These are phyloP conservation scores for Cercospora sp. DNA, from an alignment of 2,329 filamentous ascomycete genomes.

Conservation along the genomic window DNA sequence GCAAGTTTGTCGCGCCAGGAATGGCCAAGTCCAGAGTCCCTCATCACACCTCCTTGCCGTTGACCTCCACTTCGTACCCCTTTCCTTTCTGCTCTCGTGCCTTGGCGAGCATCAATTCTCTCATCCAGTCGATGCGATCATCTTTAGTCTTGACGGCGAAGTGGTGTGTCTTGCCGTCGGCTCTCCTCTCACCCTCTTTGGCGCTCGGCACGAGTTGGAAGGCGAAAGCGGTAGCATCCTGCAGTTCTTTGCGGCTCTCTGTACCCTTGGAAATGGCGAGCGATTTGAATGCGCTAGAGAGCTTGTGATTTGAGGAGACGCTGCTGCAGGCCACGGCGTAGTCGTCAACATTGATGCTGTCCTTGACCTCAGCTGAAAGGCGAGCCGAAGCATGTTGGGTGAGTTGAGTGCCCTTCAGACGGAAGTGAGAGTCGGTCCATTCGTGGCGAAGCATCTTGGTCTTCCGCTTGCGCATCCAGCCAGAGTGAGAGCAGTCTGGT, in stretches of 20 bases:
- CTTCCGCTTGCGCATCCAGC: slow-evolving; percentile 94
- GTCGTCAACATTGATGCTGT: slow-evolving; percentile 84
- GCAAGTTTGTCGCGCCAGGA: not conserved
- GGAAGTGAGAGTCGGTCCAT: slow-evolving; percentile 91
- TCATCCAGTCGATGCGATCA: slow-evolving; percentile 96
- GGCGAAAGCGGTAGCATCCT: slow-evolving; percentile 60
- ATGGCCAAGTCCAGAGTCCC: not conserved
- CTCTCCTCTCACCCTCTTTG: slow-evolving; percentile 41
- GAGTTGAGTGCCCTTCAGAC: slow-evolving; percentile 62
- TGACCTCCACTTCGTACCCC: slow-evolving; percentile 79
- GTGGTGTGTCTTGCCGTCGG: slow-evolving; percentile 72
- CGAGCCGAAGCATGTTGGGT: slow-evolving; percentile 65
- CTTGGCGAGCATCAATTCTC: slow-evolving; percentile 88
- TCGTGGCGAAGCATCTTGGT: slow-evolving; percentile 86
- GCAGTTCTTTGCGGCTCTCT: slow-evolving; percentile 52
- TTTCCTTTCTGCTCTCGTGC: slow-evolving; percentile 80
- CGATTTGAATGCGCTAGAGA: slow-evolving; percentile 83
- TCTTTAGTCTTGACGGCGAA: slow-evolving; percentile 86
- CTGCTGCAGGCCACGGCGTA: slow-evolving; percentile 84
- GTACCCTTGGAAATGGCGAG: slow-evolving; percentile 57
- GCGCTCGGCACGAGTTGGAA: slow-evolving; percentile 79
- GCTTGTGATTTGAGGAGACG: slow-evolving; percentile 72
- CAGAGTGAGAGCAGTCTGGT: slow-evolving; percentile 59
- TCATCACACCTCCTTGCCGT: slow-evolving; percentile 52
- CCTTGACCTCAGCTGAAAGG: slow-evolving; percentile 63